Base-by-base conservation (phyloP, 2,329 filamentous ascomycete genomes). In the Paecilomyces niveus region DNA sequence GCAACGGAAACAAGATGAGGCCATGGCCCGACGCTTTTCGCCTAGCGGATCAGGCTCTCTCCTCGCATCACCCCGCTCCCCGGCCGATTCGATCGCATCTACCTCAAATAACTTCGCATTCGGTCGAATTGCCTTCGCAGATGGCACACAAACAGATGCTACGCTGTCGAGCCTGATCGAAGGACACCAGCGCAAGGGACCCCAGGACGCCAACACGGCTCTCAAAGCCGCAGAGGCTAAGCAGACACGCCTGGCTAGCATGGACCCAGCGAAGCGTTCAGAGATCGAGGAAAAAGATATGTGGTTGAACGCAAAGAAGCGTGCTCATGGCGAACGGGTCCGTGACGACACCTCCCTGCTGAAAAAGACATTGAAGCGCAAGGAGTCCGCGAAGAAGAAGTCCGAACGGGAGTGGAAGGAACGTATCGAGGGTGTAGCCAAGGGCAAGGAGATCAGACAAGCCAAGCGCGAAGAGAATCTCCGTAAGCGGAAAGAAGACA, bases 311-410 rank as follows among this genome's bases (percentile, higher is more conserved):
- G 94, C 94, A 2, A 89, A 93, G 75, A 90, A 91, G 75, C 86
- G 89, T 24, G 91, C 89, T 1, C 90, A 96, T 72, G 94, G 94
- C 54, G 92, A 96, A 70, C 89, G 90, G 71, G 88, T 97, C 33
- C 86, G 86, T 60, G 92, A 97, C 69, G 91, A 96, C 72, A 90
- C 91, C 62, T 85, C 84, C 53, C 77, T 96, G 58, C 82, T 99
- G 29, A 97, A 96, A 81, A 97, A 96, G 81, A 89, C 92, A 0
- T 80, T 97, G 64, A 97, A 97, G 83, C 87, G 93, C 65, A 95
- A 96, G 79, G 91, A 97, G 68, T 85, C 87, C 65, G 80, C 84
- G 56, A 97, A 97, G 85, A 88, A 87, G 76, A 96, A 94, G 85
- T 95, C 90, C 71, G 90, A 91, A 73, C 88, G 89, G 70, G 91